These are phyloP conservation scores for Chlamydomonas sp. DNA, from an alignment of 139 green algal genomes.

Conservation along the genomic window DNA sequence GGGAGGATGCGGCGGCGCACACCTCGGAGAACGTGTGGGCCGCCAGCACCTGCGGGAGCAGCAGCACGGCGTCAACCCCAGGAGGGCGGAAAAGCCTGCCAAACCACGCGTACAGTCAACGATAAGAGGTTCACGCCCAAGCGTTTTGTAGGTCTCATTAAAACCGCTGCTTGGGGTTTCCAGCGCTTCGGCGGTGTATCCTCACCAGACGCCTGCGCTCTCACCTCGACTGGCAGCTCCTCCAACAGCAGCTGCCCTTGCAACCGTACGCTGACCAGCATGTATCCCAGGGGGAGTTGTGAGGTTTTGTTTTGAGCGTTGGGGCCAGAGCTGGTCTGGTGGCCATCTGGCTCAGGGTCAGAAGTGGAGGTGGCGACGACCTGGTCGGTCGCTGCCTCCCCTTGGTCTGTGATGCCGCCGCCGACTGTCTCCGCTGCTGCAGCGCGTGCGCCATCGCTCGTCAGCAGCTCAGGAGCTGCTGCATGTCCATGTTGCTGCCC, in stretches of 20 bases:
- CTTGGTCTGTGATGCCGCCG: too few species aligned
- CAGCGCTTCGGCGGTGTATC: not conserved
- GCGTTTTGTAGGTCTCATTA: not conserved
- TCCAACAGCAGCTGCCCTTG: not conserved
- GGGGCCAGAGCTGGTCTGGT: not conserved
- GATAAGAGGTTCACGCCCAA: not conserved
- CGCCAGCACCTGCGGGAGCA: constrained; percentile 4
- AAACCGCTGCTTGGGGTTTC: not conserved
- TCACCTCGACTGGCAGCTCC: constrained; percentile 21
- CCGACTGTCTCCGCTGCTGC: too few species aligned
- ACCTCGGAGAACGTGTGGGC: constrained; percentile 21
- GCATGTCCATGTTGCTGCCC: too few species aligned
- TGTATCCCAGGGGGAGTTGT: not conserved
- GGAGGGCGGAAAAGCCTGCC: too few species aligned
- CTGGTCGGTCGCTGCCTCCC: too few species aligned
- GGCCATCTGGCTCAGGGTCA: not conserved
- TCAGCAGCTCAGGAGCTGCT: too few species aligned
- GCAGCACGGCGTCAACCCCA: not conserved
- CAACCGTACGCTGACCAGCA: constrained; percentile 1
- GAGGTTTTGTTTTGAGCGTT: not conserved
- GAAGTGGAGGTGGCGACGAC: not conserved
- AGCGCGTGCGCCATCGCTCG: too few species aligned
- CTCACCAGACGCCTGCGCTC: too few species aligned
- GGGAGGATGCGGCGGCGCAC: constrained; percentile 2
- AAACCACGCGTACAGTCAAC: too few species aligned